Percentiles rank a stretch among this genome's conserved stretches.
Evolutionary conservation across 345 rosid species (phyloP).

Genomic region (Euphorbia lathyris): DNA sequence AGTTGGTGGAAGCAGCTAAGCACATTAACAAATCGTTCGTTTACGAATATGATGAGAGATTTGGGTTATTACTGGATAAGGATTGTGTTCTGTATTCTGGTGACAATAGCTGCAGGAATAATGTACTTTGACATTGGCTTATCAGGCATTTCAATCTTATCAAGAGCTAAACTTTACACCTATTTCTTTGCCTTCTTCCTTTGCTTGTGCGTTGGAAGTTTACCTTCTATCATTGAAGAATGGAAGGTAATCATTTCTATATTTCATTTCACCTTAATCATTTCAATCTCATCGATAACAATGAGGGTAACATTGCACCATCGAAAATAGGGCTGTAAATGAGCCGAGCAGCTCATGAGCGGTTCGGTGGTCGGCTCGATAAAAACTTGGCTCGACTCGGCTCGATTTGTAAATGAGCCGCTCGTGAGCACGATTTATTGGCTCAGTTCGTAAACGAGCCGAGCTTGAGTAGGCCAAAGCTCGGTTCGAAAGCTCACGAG

Average conservation of each 20-base stretch:
- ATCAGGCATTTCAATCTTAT: not conserved
- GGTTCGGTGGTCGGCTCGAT: too few relatives aligned
- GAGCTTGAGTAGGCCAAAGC: too few relatives aligned
- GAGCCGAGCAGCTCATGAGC: too few relatives aligned
- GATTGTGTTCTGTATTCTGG: not conserved
- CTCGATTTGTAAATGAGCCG: too few relatives aligned
- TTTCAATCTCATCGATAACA: too few relatives aligned
- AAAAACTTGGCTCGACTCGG: too few relatives aligned
- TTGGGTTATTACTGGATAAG: not conserved
- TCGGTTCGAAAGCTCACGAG: too few relatives aligned
- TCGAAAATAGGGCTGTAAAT: too few relatives aligned
- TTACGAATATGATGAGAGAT: not conserved
- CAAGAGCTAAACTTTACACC: not conserved
- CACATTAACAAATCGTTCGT: not conserved
- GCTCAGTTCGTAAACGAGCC: too few relatives aligned
- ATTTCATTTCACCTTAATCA: too few relatives aligned
- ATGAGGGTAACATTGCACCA: too few relatives aligned
- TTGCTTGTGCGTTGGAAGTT: not conserved
- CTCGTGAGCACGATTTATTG: too few relatives aligned
- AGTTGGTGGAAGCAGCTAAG: not conserved
- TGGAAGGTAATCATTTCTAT: slow-evolving; percentile 23
- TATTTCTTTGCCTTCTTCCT: not conserved
- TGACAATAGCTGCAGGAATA: not conserved
- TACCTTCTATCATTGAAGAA: slow-evolving; percentile 3
- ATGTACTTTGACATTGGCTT: not conserved